Conservation (phyloP, 768 basidiomycete genomes). For the Hypholoma fasciculare region DNA sequence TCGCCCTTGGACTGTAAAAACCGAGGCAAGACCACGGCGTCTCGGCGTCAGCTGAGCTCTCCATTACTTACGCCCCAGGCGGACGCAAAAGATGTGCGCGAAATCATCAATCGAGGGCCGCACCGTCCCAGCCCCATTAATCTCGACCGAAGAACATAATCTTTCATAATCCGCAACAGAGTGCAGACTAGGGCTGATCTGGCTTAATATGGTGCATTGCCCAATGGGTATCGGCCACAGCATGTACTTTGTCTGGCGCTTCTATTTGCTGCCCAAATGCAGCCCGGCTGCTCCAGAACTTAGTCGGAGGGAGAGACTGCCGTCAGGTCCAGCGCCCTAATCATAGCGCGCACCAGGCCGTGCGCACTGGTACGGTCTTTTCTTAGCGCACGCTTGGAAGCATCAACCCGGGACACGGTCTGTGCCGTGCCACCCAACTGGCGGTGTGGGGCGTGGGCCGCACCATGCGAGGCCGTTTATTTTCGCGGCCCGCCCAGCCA, state of each 20-base stretch:
- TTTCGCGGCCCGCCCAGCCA: too few relatives aligned
- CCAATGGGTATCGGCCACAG: background rate
- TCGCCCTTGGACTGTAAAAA: too few relatives aligned
- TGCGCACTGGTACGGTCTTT: background rate
- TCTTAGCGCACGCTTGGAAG: background rate
- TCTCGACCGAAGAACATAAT: background rate
- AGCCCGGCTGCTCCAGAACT: background rate
- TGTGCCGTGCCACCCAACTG: too few relatives aligned
- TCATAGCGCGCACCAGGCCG: background rate
- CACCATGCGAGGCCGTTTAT: background rate
- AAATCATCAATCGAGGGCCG: too few relatives aligned
- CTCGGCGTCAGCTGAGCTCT: too few relatives aligned
- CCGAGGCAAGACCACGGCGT: too few relatives aligned
- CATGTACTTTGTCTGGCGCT: background rate
- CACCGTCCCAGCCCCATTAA: too few relatives aligned
- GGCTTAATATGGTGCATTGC: background rate
- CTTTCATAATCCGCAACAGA: background rate
- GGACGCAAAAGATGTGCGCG: too few relatives aligned
- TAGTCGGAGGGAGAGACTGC: background rate
- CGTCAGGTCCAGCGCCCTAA: background rate
- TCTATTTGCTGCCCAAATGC: background rate
- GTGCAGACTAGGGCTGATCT: background rate
- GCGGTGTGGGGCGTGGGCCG: background rate
- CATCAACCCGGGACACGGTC: background rate
- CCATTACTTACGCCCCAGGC: too few relatives aligned